Conservation (phyloP, 1,284 basidiomycete genomes). For the Fistulinella staudtii region DNA sequence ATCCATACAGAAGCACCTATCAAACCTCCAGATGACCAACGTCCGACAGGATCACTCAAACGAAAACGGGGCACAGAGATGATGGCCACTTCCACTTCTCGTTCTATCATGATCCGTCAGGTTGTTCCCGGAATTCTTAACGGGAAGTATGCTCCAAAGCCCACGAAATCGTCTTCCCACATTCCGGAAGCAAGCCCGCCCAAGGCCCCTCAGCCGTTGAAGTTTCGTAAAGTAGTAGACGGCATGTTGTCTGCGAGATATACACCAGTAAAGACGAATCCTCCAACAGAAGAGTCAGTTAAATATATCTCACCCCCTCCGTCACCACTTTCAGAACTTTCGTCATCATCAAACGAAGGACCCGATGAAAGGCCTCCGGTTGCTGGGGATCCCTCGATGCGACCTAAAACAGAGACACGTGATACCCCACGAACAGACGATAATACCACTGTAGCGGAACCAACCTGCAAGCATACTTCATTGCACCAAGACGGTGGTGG, state of each 20-base stretch:
- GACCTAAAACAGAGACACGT: conserved; percentile 1
- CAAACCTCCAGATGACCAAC: conserved; percentile 12
- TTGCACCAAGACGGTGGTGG: conserved; percentile 4
- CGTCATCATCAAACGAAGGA: conserved; percentile 24
- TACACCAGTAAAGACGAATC: conserved; percentile 15
- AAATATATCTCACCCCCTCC: conserved; percentile 5
- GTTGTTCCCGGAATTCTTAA: conserved; percentile 37
- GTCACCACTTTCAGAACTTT: conserved; percentile 29
- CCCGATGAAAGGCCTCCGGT: conserved; percentile 3
- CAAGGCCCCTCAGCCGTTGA: conserved; percentile 26
- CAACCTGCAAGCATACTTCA: background rate
- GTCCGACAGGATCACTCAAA: conserved; percentile 32
- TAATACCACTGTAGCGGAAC: background rate
- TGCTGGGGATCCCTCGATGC: background rate
- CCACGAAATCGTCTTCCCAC: conserved; percentile 14
- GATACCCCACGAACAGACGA: conserved; percentile 2
- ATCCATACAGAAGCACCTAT: conserved; percentile 24
- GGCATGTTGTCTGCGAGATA: conserved; percentile 34
- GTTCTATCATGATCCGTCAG: conserved; percentile 32
- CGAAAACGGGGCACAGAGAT: conserved; percentile 39
- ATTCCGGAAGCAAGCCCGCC: conserved; percentile 14
- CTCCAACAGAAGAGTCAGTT: conserved; percentile 5
- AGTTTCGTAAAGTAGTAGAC: conserved; percentile 36
- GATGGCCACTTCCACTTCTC: conserved; percentile 23
- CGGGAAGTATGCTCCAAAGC: conserved; percentile 29